Base-by-base conservation (phyloP, 345 rosid genomes). In the Fremontodendron californicum region DNA sequence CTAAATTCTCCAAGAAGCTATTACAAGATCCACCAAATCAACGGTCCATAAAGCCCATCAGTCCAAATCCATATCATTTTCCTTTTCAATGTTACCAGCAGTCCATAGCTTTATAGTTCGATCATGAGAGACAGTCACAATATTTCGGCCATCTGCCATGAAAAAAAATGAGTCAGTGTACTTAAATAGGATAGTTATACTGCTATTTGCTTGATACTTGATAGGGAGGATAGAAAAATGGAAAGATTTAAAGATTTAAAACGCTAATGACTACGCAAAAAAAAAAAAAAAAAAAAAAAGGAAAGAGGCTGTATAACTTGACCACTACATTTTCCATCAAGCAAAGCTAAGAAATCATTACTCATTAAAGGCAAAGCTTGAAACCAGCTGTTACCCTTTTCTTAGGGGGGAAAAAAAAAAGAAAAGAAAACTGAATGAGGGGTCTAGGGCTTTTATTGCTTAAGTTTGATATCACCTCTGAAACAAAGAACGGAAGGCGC, bases 21-120 rank as follows among this genome's bases (percentile, higher is more conserved):
- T 29, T 29, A 61, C 33, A 43, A 25, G 9, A 66, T 40, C 31
- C 40, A 40, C 37, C 54, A 68, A 40, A 21, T 25, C 33, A 43
- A 13, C 6, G 29, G 48, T 65, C 9, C 16, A n/a, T 3, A n/a
- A 39, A 40, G 49, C 31, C 33, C 60, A 45, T 25, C 71, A 71
- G 39, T 61, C 63, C 74, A 76, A 1, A 39, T 77, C 74, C 79
- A 77, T 77, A 42, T 67, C 74, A 15, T 75, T 46, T 54, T 40
- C 73, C 64, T 25, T 52, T 7, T 13, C 60, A 1, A 23, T 51
- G 31, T 40, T 42, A 39, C 73, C 74, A 8, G 52, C 74, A 51
- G 74, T 54, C 79, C 79, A 77, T 13, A 77, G 66, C 74, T 77
- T 77, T 39, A 77, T 67, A 13, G 74, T 66, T 67, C 79, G 79